Evolutionary conservation across 1,284 basidiomycete genomes (phyloP).

Genomic region (Ustilago trichophora): DNA sequence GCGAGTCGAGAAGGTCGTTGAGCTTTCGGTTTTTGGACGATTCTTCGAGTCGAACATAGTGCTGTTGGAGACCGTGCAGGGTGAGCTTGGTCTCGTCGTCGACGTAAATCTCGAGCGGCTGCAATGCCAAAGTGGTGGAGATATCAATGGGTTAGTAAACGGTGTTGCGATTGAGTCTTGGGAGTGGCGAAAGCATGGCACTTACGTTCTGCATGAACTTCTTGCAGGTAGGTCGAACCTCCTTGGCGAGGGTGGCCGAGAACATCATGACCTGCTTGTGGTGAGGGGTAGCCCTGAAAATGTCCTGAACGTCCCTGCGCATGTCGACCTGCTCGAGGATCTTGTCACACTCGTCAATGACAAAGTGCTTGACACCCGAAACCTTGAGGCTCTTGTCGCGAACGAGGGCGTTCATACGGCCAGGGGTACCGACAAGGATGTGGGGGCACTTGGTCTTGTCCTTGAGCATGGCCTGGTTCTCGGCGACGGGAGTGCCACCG

Average conservation of each 20-base stretch:
- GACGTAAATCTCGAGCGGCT: conserved; percentile 99
- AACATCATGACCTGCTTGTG: conserved; percentile 99
- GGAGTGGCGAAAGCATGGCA: conserved; percentile 54
- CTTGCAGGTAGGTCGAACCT: conserved; percentile 96
- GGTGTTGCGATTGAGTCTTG: too few species aligned
- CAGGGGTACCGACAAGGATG: conserved; percentile 97
- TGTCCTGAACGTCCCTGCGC: conserved; percentile 99
- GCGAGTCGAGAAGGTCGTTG: conserved; percentile 92
- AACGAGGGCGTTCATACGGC: conserved; percentile 69
- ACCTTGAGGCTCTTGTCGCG: conserved; percentile 65
- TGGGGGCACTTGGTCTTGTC: conserved; percentile 98
- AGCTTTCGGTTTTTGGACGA: conserved; percentile 95
- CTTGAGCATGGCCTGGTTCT: conserved; percentile 91
- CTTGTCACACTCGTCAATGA: conserved; percentile 99
- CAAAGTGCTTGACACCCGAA: conserved; percentile 78
- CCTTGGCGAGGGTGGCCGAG: conserved; percentile 96
- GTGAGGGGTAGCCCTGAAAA: conserved; percentile 98
- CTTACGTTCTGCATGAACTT: conserved; percentile 99
- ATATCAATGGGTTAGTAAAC: too few species aligned
- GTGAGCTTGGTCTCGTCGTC: conserved; percentile 99
- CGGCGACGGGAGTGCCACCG: conserved; percentile 92
- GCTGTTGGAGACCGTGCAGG: conserved; percentile 97
- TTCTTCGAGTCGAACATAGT: conserved; percentile 87
- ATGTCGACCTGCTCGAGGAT: conserved; percentile 99
- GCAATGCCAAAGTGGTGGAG: too few species aligned